Evolutionary conservation across 2,329 filamentous ascomycete genomes (phyloP), one percentile per base, ranked within the genome.

Genomic region (Cercospora zeina): DNA sequence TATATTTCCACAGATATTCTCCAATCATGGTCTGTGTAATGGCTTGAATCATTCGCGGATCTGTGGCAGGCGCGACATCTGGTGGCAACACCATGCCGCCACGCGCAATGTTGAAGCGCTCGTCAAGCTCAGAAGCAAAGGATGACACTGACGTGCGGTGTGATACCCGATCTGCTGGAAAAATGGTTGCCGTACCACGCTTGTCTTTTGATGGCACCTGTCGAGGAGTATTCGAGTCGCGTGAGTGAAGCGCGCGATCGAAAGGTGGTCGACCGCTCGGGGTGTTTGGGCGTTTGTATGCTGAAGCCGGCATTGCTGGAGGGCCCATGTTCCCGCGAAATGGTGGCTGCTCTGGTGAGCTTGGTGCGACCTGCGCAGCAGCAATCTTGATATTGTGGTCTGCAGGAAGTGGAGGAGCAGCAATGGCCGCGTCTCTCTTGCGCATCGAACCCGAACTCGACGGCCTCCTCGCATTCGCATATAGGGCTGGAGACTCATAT

Each of bases 11-110:
- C 42, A 99, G 82, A 76, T 93, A 97, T 76, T 99, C 95, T 60
- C 95, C 95, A 73, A 99, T 97, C 95, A 99, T 99, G 16, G 95
- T 97, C 77, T 99, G 93, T 1, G 95, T 99, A 68, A 99, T 97
- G 54, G 95, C 95, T 79, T 97, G 92, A 69, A 99, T 97, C 92
- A 99, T 97, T 70, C 93, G 90, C 65, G 93, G 93, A 78, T 99
- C 95, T 4, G 92, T 96, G 19, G 73, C 72, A 24, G 87, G 81
- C 9, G 86, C 85, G 63, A 95, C 84, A 13, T 87, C 88, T 51
- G 80, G 77, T 30, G 81, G 79, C 60, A 86, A 80, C 49, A 79
- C 78, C 74, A 84, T 80, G 61, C 83, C 76, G 8, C 67, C 69
- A 24, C 76, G 77, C 10, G 85, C 83, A 42, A 91, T 88, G 73